Percentiles rank a stretch among this genome's conserved stretches.
These are phyloP conservation scores for Austroboletus festivus DNA, from an alignment of 768 basidiomycete species.

Conservation along the genomic window DNA sequence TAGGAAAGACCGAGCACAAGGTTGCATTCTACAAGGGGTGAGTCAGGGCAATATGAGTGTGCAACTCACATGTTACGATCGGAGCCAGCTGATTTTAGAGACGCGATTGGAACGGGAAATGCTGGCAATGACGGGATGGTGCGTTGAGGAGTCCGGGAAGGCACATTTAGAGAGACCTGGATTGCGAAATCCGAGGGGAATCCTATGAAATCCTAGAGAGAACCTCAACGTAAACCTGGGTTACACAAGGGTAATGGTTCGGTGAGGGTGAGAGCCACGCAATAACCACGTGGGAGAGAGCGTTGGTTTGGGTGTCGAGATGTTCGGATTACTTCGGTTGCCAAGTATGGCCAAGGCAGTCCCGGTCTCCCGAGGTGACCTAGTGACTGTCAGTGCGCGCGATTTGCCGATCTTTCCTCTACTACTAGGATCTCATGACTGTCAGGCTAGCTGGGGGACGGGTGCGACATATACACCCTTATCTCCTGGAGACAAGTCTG, in stretches of 20 bases:
- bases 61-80: conserved; percentile 2
- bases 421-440: too few species aligned
- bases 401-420: conserved; percentile 20
- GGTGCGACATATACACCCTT: background rate
- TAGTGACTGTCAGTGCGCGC: conserved; percentile 14
- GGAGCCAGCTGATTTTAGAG: conserved; percentile 1
- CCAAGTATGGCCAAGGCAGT: too few species aligned
- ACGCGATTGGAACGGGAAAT: background rate
- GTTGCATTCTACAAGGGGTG: conserved; percentile 13
- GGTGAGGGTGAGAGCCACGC: conserved; percentile 21
- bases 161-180: conserved; percentile 8
- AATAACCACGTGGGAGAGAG: conserved; percentile 26
- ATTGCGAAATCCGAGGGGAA: conserved; percentile 10
- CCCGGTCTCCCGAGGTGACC: too few species aligned
- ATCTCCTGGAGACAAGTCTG: background rate
- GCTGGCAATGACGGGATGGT: background rate
- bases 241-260: background rate
- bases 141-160: background rate
- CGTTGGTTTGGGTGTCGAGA: conserved; percentile 17
- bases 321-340: conserved; percentile 5
- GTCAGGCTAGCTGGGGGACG: too few species aligned
- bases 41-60: conserved; percentile 13
- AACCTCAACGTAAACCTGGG: background rate
- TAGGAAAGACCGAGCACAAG: conserved; percentile 1
- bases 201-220: conserved; percentile 7